Evolutionary conservation across 768 basidiomycete genomes (phyloP), one percentile per base, ranked within the genome.

Genomic region (Tephrocybe sp.): DNA sequence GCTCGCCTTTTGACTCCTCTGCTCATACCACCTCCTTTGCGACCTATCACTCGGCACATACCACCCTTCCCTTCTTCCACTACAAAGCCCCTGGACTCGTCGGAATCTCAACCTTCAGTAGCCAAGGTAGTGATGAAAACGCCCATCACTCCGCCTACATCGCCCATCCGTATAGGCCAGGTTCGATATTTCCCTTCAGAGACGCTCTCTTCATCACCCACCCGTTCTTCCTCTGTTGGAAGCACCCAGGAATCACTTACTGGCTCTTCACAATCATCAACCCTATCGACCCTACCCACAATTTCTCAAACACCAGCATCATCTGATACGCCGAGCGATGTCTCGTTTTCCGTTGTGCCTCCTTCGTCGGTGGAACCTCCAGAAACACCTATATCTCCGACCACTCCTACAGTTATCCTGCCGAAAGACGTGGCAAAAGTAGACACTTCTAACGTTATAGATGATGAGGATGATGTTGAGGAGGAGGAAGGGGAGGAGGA

Each of bases 81-180:
- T 5, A 27, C 49, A 3, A 47, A 46, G n/a, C 36, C 21, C 22
- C 22, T 27, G 16, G 41, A 23, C 33, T 8, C 45, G 18, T n/a
- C 42, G 12, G 15, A 21, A 13, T 27, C 39, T n/a, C n/a, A n/a
- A n/a, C n/a, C n/a, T n/a, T n/a, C n/a, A n/a, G n/a, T n/a, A 15
- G 21, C 16, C 16, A 42, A 27, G 16, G 39, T 22, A 46, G 24
- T 31, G 19, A 16, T 47, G 9, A 42, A 39, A 18, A 57, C 56
- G 2, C 58, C 56, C 39, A 60, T 60, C 21, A 60, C 58, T 18
- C 58, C 58, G 9, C 58, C 58, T 12, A 60, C 58, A 15, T 60
- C 58, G 7, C 58, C 58, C 1, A 55, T 60, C 23, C 56, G 44
- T 37, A 44, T 44, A 22, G 21, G 37, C 10, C 18, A 1, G 39